phyloP scores from a whole-genome alignment of 2,329 filamentous ascomycete species.

The Purpureocillium lavendulum region DNA sequence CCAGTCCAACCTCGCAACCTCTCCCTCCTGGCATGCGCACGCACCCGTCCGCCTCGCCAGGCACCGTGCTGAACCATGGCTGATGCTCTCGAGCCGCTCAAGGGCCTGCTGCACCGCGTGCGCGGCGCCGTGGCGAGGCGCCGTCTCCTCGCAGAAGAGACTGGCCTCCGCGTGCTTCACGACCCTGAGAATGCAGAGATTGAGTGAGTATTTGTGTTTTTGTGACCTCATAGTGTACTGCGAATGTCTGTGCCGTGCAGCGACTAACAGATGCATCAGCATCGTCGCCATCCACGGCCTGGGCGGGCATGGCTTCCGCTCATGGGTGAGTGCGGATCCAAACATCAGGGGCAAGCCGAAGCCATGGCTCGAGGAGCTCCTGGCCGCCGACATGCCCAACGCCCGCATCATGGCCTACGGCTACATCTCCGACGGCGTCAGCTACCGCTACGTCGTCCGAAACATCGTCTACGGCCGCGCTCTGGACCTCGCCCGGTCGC shows the following conservation, averaged over 20 bases:
- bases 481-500: constrained; percentile 12
- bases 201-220: constrained; percentile 15
- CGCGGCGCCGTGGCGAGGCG: constrained; percentile 12
- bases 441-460: constrained; percentile 14
- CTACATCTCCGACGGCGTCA: constrained; percentile 13
- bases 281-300: constrained; percentile 19
- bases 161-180: constrained; percentile 11
- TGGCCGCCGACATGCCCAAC: constrained; percentile 14
- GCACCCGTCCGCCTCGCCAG: no score
- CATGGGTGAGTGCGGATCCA: constrained; percentile 15
- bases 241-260: no score
- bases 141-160: constrained; percentile 3
- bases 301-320: constrained; percentile 15
- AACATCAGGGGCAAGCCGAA: constrained; percentile 9
- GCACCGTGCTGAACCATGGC: constrained; percentile 7
- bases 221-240: no score
- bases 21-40: no score
- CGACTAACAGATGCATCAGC: no score
- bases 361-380: constrained; percentile 15
- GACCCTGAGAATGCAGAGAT: constrained; percentile 14
- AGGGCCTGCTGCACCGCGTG: constrained; percentile 13
- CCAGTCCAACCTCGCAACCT: no score
- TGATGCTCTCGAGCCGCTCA: constrained; percentile 13
- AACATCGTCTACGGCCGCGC: constrained; percentile 16
- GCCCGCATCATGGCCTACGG: constrained; percentile 18